Base-by-base conservation (phyloP, 2,329 filamentous ascomycete species). In the Fusarium equiseti region DNA sequence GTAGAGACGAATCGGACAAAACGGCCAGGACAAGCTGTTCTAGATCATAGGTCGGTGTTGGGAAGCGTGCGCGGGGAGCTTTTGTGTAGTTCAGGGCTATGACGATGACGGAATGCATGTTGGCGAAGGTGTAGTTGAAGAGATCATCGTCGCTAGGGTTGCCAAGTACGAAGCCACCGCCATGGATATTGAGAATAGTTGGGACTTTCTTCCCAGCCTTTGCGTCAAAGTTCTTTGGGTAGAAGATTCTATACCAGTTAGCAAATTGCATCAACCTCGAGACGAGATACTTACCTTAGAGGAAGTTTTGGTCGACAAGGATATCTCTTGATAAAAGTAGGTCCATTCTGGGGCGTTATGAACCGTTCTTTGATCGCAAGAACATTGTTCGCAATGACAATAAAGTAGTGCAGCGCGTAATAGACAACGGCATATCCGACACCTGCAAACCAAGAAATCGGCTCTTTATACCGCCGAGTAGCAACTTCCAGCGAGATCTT, bases 31-130 rank as follows among this genome's bases (percentile, higher is more conserved):
- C 42, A 2, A 70, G 51, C 16, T 66, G 55, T 24, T 70, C 67
- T 1, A 70, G 29, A 13, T 70, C 67, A n/a, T 67, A 70, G 9
- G 15, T 52, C 0, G 66, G 56, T 0, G 48, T 43, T 24, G 67
- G 67, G 3, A 70, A 70, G 18, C 42, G 56, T 3, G 8, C 27
- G 3, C 6, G 29, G 1, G 66, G 67, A 2, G 66, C 53, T 24
- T 70, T 70, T 15, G 44, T 43, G 26, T 70, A 70, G 20, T 70
- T 62, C 1, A 70, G 13, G 8, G 67, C 61, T 2, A 70, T 10
- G n/a, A 70, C 61, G 5, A 70, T 12, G 3, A 63, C 29, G 0
- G 56, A 70, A 6, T 70, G 42, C 40, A 69, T 70, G 26, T 70
- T 61, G 11, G 61, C 52, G 18, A 70, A 70, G 0, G 16, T 38